Base-by-base conservation (phyloP, 768 basidiomycete species). In the Boletus subcaerulescens region DNA sequence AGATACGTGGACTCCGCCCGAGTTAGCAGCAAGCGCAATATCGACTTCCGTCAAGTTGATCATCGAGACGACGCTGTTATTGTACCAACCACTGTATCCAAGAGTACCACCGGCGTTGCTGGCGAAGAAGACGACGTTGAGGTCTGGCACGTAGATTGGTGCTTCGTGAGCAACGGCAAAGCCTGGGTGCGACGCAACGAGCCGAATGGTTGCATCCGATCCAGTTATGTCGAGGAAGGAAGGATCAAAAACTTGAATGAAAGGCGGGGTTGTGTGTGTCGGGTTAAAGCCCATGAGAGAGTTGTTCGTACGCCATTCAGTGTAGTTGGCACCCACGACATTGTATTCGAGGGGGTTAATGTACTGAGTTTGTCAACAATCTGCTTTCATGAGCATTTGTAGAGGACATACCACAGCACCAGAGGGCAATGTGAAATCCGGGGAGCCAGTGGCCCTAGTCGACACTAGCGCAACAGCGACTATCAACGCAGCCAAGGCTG, bases 81-180 rank as follows among this genome's bases (percentile, higher is more conserved):
- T 79, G 57, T 87, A 69, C 49, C 85, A 67, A 57, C 84, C 85
- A 50, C 80, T 89, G 63, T 80, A 77, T 8, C 87, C 86, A 2
- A 86, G 74, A 33, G 80, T 54, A 3, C 87, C 87, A 5, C 89
- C 87, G 55, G 80, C 83, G 54, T 83, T 88, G 68, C 85, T 86
- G 5, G 81, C 77, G 61, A 92, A 92, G 72, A 84, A 86, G 4
- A 93, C 74, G 53, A 86, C 81, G 60, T 91, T 80, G 22, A 83
- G 85, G 33, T 74, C 75, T 3, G 82, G 71, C 22, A 81, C 74
- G 68, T 83, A 90, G 1, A 91, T 74, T 0, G 87, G 87, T 3
- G 87, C 91, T 71, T 92, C 91, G 61, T 92, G 89, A 14, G 89
- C 88, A 58, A 91, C 83, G 1, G 85, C 86, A 67, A 84, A 86